phyloP scores from a whole-genome alignment of 2,329 filamentous ascomycete species.

The Fulvia fulva region DNA sequence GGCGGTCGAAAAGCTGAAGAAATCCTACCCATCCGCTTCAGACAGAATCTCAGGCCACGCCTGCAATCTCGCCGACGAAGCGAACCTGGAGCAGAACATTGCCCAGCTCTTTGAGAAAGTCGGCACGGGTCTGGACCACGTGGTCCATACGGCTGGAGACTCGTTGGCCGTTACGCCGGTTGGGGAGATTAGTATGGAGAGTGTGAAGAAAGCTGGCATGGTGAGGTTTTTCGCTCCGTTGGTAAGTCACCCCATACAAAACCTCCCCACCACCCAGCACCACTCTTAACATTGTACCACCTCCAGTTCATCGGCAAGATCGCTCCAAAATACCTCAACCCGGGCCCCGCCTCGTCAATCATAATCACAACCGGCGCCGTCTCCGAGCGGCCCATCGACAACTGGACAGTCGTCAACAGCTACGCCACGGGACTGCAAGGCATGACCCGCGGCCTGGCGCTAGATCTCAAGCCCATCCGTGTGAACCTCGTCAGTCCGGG shows the following conservation, averaged over 20 bases:
- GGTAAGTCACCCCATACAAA: background rate
- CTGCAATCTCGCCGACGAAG: constrained; percentile 46
- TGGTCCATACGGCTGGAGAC: constrained; percentile 56
- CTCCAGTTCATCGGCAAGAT: constrained; percentile 48
- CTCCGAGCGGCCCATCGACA: constrained; percentile 48
- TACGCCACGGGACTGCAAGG: constrained; percentile 52
- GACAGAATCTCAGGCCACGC: constrained; percentile 42
- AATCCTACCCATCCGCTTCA: constrained; percentile 41
- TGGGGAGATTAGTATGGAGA: constrained; percentile 39
- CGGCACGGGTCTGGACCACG: constrained; percentile 49
- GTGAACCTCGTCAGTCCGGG: constrained; percentile 62
- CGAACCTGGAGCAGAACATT: constrained; percentile 48
- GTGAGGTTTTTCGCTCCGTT: constrained; percentile 52
- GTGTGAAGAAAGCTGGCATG: constrained; percentile 41
- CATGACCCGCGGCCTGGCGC: constrained; percentile 54
- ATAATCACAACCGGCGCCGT: constrained; percentile 55
- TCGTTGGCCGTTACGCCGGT: constrained; percentile 41
- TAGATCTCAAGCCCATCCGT: constrained; percentile 60
- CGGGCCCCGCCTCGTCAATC: constrained; percentile 45
- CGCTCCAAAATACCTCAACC: constrained; percentile 42
- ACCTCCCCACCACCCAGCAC: background rate
- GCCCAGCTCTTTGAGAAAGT: constrained; percentile 41
- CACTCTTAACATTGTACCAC: background rate
- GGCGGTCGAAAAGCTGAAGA: constrained; percentile 45
- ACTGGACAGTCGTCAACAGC: constrained; percentile 49